These are phyloP conservation scores for Chionographis japonica DNA, from an alignment of 106 monocot species.

Conservation along the genomic window DNA sequence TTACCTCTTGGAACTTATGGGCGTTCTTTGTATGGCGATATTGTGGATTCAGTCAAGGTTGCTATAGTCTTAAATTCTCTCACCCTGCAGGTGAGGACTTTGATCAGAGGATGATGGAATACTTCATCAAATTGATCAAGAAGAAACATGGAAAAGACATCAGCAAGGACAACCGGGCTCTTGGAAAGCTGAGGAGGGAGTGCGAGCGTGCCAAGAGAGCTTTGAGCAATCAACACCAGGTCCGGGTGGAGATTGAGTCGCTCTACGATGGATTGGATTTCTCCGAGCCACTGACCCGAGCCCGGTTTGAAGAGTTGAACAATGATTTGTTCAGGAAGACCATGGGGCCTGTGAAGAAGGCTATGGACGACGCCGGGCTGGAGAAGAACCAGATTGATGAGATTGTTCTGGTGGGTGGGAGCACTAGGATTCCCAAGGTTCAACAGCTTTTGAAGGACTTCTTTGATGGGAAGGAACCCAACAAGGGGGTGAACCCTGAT, in stretches of 20 bases:
- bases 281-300: conserved; percentile 25
- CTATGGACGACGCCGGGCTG: conserved; percentile 31
- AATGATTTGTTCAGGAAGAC: conserved; percentile 37
- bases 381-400: conserved; percentile 37
- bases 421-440: conserved; percentile 35
- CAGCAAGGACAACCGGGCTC: conserved; percentile 41
- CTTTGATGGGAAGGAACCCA: conserved; percentile 36
- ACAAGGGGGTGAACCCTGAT: conserved; percentile 35
- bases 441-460: conserved; percentile 35
- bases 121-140: conserved; percentile 40
- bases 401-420: conserved; percentile 35
- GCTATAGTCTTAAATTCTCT: not conserved
- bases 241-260: conserved; percentile 31
- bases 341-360: conserved; percentile 30
- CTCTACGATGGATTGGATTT: conserved; percentile 27
- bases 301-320: conserved; percentile 31
- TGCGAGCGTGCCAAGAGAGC: conserved; percentile 39
- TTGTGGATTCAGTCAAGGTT: no score
- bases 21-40: no score
- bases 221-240: conserved; percentile 33
- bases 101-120: conserved; percentile 33
- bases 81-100: conserved; percentile 29
- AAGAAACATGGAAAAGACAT: conserved; percentile 39
- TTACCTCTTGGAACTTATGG: no score
- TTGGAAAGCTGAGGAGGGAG: conserved; percentile 42